Evolutionary conservation across 768 basidiomycete species (phyloP).

Genomic region (Hericium alpestre): DNA sequence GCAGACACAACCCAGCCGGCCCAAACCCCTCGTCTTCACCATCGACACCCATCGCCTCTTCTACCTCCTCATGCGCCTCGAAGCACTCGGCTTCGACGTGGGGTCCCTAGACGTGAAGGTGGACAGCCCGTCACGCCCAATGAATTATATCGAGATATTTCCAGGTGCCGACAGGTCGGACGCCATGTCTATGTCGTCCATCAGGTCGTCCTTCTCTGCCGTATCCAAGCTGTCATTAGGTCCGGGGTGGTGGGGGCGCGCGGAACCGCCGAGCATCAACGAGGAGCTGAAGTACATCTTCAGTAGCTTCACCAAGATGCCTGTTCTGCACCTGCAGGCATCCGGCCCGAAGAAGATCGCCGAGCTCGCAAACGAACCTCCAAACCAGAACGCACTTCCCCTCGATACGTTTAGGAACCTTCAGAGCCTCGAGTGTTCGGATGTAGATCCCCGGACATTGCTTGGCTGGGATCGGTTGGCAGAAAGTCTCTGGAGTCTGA

Average conservation of each 20-base stretch:
- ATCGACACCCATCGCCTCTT: constrained; percentile 78
- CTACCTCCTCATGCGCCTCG: constrained; percentile 80
- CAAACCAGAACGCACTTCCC: constrained; percentile 67
- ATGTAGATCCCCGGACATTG: constrained; percentile 74
- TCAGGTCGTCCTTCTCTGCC: constrained; percentile 66
- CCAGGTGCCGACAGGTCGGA: constrained; percentile 55
- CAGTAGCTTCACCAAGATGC: constrained; percentile 84
- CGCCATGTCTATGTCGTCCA: constrained; percentile 60
- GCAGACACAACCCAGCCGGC: constrained; percentile 20
- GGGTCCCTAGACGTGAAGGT: constrained; percentile 74
- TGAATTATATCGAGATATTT: constrained; percentile 59
- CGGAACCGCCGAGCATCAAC: constrained; percentile 51
- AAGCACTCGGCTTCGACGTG: constrained; percentile 65
- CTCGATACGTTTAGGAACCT: constrained; percentile 81
- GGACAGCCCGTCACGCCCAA: constrained; percentile 63
- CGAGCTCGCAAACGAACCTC: constrained; percentile 60
- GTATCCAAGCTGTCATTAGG: constrained; percentile 71
- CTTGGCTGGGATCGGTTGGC: constrained; percentile 78
- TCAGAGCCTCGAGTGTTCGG: constrained; percentile 59
- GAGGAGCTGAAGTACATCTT: constrained; percentile 77
- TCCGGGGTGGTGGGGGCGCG: constrained; percentile 58
- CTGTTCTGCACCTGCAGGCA: constrained; percentile 58
- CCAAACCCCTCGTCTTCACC: constrained; percentile 52
- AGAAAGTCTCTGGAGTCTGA: constrained; percentile 61
- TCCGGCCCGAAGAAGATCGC: constrained; percentile 56